These are phyloP conservation scores for Pseudogymnoascus sp. DNA, from an alignment of 2,329 filamentous ascomycete genomes.

Conservation along the genomic window DNA sequence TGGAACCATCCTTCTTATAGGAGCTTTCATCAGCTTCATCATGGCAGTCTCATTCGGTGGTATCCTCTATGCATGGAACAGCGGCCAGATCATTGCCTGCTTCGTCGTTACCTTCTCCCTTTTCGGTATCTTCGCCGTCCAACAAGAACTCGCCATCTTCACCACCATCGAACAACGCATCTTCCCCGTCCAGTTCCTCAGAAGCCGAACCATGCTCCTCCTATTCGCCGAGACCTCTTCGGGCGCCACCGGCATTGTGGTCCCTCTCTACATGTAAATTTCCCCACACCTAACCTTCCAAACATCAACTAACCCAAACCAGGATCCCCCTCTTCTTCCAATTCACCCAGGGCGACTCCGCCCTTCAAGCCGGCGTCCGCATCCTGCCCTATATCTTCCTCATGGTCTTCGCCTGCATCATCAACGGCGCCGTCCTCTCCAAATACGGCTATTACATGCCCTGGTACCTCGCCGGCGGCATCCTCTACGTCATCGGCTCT, in stretches of 20 bases:
- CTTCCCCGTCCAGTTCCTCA: slow-evolving; percentile 29
- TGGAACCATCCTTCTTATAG: slow-evolving; percentile 26
- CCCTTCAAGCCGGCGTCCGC: slow-evolving; percentile 37
- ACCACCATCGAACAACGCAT: slow-evolving; percentile 23
- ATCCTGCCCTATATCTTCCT: slow-evolving; percentile 32
- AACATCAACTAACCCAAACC: slow-evolving; percentile 38
- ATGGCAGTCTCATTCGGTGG: slow-evolving; percentile 31
- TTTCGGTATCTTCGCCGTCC: slow-evolving; percentile 19
- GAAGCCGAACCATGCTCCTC: slow-evolving; percentile 31
- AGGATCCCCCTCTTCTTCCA: slow-evolving; percentile 44
- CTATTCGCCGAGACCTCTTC: slow-evolving; percentile 31
- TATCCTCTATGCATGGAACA: slow-evolving; percentile 26
- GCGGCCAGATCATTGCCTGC: slow-evolving; percentile 22
- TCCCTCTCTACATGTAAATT: slow-evolving; percentile 11
- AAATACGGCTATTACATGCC: slow-evolving; percentile 33
- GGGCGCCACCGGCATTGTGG: slow-evolving; percentile 21
- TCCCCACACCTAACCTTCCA: slow-evolving; percentile 15
- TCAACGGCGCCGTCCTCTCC: slow-evolving; percentile 29
- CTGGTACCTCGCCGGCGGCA: slow-evolving; percentile 32
- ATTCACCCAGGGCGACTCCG: slow-evolving; percentile 40
- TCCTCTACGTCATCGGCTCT: slow-evolving; percentile 30
- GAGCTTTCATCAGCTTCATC: slow-evolving; percentile 28
- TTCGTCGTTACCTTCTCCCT: slow-evolving; percentile 39
- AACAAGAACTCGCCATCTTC: slow-evolving; percentile 25
- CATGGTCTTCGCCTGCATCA: slow-evolving; percentile 30